These are phyloP conservation scores for Penicillium sp. DNA, from an alignment of 2,329 filamentous ascomycete genomes.

Conservation along the genomic window DNA sequence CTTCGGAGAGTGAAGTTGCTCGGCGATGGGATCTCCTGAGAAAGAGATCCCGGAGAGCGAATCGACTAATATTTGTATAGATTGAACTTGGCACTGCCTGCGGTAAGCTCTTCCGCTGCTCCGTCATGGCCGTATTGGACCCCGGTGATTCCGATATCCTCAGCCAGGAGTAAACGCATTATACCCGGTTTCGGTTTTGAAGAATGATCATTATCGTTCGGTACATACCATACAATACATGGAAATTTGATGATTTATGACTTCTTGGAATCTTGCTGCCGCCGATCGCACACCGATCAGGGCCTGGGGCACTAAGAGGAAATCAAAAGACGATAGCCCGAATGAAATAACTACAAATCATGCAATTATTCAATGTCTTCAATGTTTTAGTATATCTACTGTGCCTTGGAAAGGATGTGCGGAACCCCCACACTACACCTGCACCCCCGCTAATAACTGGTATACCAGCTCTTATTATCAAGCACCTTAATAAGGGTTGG, in stretches of 20 bases:
- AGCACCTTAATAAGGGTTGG: too few species aligned
- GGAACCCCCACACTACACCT: slow-evolving; percentile 12
- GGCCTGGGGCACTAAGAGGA: background rate
- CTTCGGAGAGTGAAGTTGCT: slow-evolving; percentile 30
- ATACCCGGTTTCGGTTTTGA: background rate
- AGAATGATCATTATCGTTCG: background rate
- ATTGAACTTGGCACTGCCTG: slow-evolving; percentile 98
- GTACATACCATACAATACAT: background rate
- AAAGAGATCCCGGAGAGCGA: slow-evolving; percentile 24
- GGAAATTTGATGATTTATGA: slow-evolving; percentile 11
- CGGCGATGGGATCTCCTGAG: slow-evolving; percentile 22
- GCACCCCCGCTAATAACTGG: too few species aligned
- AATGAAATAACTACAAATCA: background rate
- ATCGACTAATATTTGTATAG: slow-evolving; percentile 49
- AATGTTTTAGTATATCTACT: background rate
- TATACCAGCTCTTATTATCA: too few species aligned
- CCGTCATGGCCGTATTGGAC: slow-evolving; percentile 94
- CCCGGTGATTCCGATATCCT: slow-evolving; percentile 98
- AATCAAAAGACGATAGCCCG: background rate
- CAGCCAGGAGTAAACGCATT: slow-evolving; percentile 11
- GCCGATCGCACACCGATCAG: background rate
- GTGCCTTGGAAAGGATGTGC: background rate
- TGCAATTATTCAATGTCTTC: too few species aligned
- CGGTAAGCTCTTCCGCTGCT: slow-evolving; percentile 98
- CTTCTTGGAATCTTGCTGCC: background rate